Evolutionary conservation across 768 basidiomycete genomes (phyloP).

Genomic region (Mycena sanguinolenta): DNA sequence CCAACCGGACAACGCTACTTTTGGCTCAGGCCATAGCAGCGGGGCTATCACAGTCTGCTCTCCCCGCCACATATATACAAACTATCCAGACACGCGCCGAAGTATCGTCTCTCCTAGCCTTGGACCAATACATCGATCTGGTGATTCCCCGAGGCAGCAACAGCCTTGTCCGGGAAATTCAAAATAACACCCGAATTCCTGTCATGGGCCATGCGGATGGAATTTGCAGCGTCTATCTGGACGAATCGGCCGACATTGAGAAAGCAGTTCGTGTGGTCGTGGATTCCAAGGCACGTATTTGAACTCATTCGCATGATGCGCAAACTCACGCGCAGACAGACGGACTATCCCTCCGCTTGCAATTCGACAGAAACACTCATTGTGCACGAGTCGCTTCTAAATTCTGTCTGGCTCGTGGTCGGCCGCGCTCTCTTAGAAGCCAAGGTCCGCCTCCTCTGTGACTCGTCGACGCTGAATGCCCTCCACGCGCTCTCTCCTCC

Average conservation of each 20-base stretch:
- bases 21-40: conserved; percentile 85
- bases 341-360: conserved; percentile 95
- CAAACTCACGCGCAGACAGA: conserved; percentile 59
- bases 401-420: conserved; percentile 85
- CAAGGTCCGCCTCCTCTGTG: conserved; percentile 86
- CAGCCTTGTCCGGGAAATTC: conserved; percentile 87
- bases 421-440: conserved; percentile 77
- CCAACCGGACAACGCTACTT: conserved; percentile 80
- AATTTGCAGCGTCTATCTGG: conserved; percentile 90
- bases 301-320: too few species aligned
- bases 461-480: conserved; percentile 70
- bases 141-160: conserved; percentile 98
- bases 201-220: conserved; percentile 99
- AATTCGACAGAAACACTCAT: conserved; percentile 93
- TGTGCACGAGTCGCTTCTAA: conserved; percentile 79
- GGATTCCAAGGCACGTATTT: conserved; percentile 85
- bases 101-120: conserved; percentile 85
- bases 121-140: conserved; percentile 95
- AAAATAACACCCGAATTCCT: conserved; percentile 91
- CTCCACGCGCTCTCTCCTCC: conserved; percentile 55
- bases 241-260: conserved; percentile 80
- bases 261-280: conserved; percentile 88
- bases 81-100: conserved; percentile 92
- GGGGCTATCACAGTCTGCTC: conserved; percentile 78
- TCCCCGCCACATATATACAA: conserved; percentile 90